Conservation (phyloP, 495 filamentous ascomycete species). For the Penicillium antarcticum region DNA sequence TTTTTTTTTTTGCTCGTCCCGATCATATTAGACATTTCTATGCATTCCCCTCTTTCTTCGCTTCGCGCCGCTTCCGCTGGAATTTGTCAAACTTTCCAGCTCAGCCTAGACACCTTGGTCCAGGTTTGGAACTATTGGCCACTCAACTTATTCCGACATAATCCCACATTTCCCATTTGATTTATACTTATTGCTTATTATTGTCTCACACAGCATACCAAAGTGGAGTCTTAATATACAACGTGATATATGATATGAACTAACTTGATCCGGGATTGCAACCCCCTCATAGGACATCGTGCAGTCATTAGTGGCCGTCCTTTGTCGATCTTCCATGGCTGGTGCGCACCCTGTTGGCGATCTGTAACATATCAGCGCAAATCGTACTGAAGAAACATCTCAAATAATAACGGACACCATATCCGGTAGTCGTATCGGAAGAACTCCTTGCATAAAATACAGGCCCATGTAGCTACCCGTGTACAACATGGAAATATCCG, state of each 20-base stretch:
- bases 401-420: neutral
- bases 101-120: neutral
- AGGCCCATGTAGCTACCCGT: neutral
- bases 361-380: neutral
- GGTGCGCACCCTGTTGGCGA: conserved; percentile 13
- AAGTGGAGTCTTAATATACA: too few species aligned
- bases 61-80: conserved; percentile 3
- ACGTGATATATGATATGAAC: too few species aligned
- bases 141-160: neutral
- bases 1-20: neutral
- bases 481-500: conserved; percentile 8
- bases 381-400: conserved; percentile 2
- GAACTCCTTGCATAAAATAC: conserved; percentile 1
- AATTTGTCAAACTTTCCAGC: neutral
- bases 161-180: neutral
- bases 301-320: neutral
- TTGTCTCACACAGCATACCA: too few species aligned
- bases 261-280: neutral
- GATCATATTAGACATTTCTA: neutral
- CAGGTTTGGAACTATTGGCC: neutral
- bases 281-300: neutral
- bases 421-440: conserved; percentile 14
- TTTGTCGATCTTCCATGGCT: conserved; percentile 8
- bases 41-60: neutral
- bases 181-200: neutral